Base-by-base conservation (phyloP, 352 stramenopile genomes). In the Albugo laibachii region DNA sequence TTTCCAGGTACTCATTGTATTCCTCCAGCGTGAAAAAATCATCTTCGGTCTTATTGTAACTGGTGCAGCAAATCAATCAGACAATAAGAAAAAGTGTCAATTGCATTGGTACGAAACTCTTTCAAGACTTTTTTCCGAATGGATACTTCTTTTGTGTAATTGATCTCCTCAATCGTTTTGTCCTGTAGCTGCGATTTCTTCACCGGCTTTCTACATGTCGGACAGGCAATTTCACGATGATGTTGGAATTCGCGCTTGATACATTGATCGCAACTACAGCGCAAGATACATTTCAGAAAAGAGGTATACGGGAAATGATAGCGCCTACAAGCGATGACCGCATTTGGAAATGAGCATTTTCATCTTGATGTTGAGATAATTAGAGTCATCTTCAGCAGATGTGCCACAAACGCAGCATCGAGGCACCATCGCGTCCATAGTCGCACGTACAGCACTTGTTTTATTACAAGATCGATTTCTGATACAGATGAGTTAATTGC, bases 281-380 rank as follows among this genome's bases (percentile, higher is more conserved):
- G 19, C 3, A 11, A 12, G 36, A 10, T n/a, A 20, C 13, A 14
- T 47, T 6, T 14, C 6, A 41, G 13, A 16, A 8, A 18, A 27
- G 13, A 41, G 41, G 11, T 27, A n/a, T 10, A 24, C 46, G 35
- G 19, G 18, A 34, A 1, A 21, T 16, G 13, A 11, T 40, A 0
- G 4, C 13, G 79, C 79, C 54, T 63, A 92, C 79, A 87, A 89
- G 60, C 76, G 76, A 51, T 92, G 79, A 47, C 79, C 76, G 41
- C 79, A 92, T 61, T 92, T 89, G 47, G 79, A 89, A 59, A 92
- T 92, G 51, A 87, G 75, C 71, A 92, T 88, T 60, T 89, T 92
- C 79, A 92, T 92, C 62, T 86, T 88, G 15, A 76, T 92, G 61
- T 92, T 92, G 49, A 92, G 71, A 54, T 86, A 80, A 59, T 92